Conservation (phyloP, 768 basidiomycete genomes). For the Holtermannia corniformis region DNA sequence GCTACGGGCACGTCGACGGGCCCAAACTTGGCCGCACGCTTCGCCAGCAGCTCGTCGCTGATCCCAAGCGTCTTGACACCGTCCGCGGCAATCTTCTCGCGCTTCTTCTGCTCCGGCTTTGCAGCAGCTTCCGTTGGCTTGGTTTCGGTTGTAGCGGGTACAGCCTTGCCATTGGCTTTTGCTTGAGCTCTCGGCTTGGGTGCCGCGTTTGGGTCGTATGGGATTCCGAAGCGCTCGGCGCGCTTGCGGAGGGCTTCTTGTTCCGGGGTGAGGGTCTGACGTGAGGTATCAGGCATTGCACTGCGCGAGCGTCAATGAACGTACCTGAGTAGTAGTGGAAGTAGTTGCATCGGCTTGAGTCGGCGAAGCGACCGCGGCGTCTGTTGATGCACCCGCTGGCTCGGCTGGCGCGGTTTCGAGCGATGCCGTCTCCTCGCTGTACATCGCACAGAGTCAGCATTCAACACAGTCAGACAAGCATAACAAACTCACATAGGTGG, state of each 20-base stretch:
- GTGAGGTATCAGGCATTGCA: not conserved
- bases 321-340: too few relatives aligned
- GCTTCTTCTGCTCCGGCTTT: constrained; percentile 3
- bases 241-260: constrained; percentile 35
- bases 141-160: too few relatives aligned
- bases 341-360: too few relatives aligned
- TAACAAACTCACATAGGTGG: constrained; percentile 5
- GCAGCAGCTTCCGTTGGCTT: constrained; percentile 3
- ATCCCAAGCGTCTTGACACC: constrained; percentile 21
- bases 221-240: constrained; percentile 35
- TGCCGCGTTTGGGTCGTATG: constrained; percentile 33
- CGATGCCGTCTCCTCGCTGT: not conserved
- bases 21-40: constrained; percentile 33
- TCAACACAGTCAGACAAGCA: not conserved
- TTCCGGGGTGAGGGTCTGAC: constrained; percentile 21
- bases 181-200: not conserved
- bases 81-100: constrained; percentile 13
- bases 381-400: not conserved
- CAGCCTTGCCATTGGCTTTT: constrained; percentile 3
- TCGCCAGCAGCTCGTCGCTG: constrained; percentile 26
- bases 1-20: constrained; percentile 8
- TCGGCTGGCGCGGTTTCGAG: constrained; percentile 3
- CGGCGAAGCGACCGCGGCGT: constrained; percentile 6
- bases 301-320: too few relatives aligned
- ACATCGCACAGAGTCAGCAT: not conserved